Evolutionary conservation across 176 grass and related monocot species (phyloP).

Genomic region (Carex myosuroides): DNA sequence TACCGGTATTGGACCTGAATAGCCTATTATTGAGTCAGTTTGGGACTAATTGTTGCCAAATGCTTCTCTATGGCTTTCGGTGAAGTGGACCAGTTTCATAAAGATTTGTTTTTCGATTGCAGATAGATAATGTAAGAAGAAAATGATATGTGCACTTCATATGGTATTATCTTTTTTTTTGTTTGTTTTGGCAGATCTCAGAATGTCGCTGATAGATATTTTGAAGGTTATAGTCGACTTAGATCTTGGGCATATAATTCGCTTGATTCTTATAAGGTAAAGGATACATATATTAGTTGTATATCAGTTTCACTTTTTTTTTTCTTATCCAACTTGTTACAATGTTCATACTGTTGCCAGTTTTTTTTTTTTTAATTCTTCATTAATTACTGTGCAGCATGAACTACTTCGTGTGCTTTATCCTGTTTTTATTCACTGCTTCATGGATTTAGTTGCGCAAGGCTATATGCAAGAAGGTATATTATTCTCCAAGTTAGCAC

Average conservation of each 20-base stretch:
- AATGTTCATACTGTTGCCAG: background rate
- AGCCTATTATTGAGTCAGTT: background rate
- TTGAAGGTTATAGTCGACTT: conserved; percentile 68
- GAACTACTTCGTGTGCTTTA: conserved; percentile 83
- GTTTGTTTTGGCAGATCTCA: conserved; percentile 41
- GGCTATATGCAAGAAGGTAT: conserved; percentile 82
- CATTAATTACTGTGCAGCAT: conserved; percentile 44
- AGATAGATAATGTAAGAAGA: conserved; percentile 12
- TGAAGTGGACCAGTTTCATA: background rate
- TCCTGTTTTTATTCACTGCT: conserved; percentile 88
- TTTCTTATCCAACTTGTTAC: background rate
- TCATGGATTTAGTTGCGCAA: conserved; percentile 93
- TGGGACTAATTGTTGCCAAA: background rate
- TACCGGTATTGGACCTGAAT: conserved; percentile 3
- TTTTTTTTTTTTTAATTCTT: conserved; percentile 9
- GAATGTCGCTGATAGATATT: conserved; percentile 58
- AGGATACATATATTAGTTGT: background rate
- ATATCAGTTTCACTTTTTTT: background rate
- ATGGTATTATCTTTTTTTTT: conserved; percentile 1
- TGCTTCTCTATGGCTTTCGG: background rate
- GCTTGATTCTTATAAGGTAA: conserved; percentile 95
- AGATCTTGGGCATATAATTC: conserved; percentile 92
- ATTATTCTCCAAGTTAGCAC: conserved; percentile 13
- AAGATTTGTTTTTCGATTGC: background rate
- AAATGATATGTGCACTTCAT: background rate